Percentiles rank a stretch among this genome's conserved stretches.
Conservation (phyloP, 495 filamentous ascomycete species). For the Collariella sp. region DNA sequence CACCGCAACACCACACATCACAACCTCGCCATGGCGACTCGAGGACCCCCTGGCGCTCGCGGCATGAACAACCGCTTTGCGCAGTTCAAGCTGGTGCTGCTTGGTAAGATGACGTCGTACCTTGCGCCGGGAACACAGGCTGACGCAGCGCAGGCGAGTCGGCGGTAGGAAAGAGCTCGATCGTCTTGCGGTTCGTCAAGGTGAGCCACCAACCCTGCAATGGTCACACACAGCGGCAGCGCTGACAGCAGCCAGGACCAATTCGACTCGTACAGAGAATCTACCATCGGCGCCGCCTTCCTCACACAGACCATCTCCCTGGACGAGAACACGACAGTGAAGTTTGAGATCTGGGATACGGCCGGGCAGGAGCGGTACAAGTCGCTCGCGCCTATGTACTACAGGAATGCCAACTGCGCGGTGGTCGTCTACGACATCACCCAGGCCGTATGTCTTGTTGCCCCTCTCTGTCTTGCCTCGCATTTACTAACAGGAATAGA, state of each 20-base stretch:
- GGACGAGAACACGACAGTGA: slow-evolving; percentile 95
- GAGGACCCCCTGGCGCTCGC: slow-evolving; percentile 67
- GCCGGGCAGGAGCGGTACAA: slow-evolving; percentile 98
- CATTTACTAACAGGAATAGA: slow-evolving; percentile 41
- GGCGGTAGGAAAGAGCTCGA: slow-evolving; percentile 97
- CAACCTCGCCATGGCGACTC: slow-evolving; percentile 59
- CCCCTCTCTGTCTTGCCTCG: neutral
- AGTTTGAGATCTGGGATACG: slow-evolving; percentile 99
- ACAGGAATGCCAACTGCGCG: slow-evolving; percentile 96
- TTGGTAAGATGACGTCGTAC: slow-evolving; percentile 49
- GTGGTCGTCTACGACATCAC: slow-evolving; percentile 99
- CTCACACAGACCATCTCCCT: slow-evolving; percentile 96
- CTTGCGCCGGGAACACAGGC: slow-evolving; percentile 23
- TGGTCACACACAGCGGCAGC: neutral
- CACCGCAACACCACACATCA: slow-evolving; percentile 9
- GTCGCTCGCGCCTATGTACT: slow-evolving; percentile 98
- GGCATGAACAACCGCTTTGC: slow-evolving; percentile 71
- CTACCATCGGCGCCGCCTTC: slow-evolving; percentile 97
- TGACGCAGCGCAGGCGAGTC: slow-evolving; percentile 70
- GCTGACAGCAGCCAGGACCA: slow-evolving; percentile 60
- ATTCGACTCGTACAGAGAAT: slow-evolving; percentile 99
- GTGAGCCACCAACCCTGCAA: slow-evolving; percentile 37
- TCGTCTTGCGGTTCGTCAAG: slow-evolving; percentile 97
- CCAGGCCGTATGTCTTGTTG: slow-evolving; percentile 66
- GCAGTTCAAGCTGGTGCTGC: slow-evolving; percentile 96